Base-by-base conservation (phyloP, 2,329 filamentous ascomycete genomes). In the Colletotrichum lentis region DNA sequence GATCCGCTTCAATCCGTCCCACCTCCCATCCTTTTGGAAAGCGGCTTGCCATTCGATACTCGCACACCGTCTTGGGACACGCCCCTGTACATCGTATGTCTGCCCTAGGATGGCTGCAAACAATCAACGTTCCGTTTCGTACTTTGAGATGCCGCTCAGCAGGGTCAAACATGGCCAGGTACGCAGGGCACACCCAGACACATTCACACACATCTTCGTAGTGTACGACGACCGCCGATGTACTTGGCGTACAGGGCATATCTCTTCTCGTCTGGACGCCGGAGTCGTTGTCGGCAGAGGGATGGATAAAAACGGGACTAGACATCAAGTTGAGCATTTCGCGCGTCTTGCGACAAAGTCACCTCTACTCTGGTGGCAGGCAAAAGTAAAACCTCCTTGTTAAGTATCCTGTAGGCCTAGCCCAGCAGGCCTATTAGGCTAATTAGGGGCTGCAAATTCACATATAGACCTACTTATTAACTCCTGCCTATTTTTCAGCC, bases 41-140 rank as follows among this genome's bases (percentile, higher is more conserved):
- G 62, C 55, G 56, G 62, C 66, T 61, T 69, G 66, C 60, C 62
- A 52, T 60, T 69, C 31, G 37, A 69, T 46, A 24, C n/a, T 63
- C 20, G 3, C 37, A 56, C 62, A 18, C 62, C 66, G 3, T 31
- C 49, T 18, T 52, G 37, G 11, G n/a, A 14, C 18, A 56, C 37
- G 46, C 66, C 37, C 62, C 43, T 2, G 24, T 24, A 24, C 24
- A 24, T 3, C 24, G n/a, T 41, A 10, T 24, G 37, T 39, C 62
- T 50, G 35, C 39, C 8, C 44, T 46, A 55, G 66, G 66, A 68
- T 56, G 55, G 39, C 56, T 65, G 69, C 69, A 69, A 70, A 69
- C 69, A 69, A 70, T 60, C 60, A 68, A 67, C 66, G 67, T 67
- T 69, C 61, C 61, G 69, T 69, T 69, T 65, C 69, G 65, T 68